These are phyloP conservation scores for Pleurotus pulmonarius DNA, from an alignment of 768 basidiomycete genomes.

Conservation along the genomic window DNA sequence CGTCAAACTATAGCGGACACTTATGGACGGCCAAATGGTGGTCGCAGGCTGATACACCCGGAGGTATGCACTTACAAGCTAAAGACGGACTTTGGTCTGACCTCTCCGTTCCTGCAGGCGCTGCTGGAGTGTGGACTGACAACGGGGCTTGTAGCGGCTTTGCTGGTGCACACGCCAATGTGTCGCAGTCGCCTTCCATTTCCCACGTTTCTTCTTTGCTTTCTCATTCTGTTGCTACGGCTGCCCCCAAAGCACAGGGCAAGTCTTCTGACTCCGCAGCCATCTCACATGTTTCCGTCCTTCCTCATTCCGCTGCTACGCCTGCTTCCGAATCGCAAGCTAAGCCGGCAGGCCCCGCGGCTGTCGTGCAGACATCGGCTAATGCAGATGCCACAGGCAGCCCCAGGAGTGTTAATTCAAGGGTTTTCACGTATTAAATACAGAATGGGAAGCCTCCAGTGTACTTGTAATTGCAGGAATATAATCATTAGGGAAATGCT, in stretches of 20 bases:
- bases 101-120: conserved; percentile 13
- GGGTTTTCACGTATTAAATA: neutral
- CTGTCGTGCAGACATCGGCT: neutral
- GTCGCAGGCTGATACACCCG: conserved; percentile 33
- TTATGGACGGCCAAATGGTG: conserved; percentile 51
- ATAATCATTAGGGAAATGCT: no score
- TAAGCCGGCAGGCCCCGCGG: neutral
- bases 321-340: neutral
- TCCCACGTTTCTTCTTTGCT: neutral
- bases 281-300: neutral
- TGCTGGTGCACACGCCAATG: neutral
- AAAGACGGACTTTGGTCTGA: neutral
- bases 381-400: neutral
- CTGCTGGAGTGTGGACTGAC: conserved; percentile 31
- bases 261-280: no score
- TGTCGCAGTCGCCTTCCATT: neutral
- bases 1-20: conserved; percentile 29
- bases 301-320: neutral
- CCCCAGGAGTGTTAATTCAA: neutral
- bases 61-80: conserved; percentile 17
- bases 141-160: conserved; percentile 23
- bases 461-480: neutral
- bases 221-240: neutral
- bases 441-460: neutral
- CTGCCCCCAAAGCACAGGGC: neutral